phyloP scores from a whole-genome alignment of 352 stramenopile species.

The Elongisporangium anandrum region DNA sequence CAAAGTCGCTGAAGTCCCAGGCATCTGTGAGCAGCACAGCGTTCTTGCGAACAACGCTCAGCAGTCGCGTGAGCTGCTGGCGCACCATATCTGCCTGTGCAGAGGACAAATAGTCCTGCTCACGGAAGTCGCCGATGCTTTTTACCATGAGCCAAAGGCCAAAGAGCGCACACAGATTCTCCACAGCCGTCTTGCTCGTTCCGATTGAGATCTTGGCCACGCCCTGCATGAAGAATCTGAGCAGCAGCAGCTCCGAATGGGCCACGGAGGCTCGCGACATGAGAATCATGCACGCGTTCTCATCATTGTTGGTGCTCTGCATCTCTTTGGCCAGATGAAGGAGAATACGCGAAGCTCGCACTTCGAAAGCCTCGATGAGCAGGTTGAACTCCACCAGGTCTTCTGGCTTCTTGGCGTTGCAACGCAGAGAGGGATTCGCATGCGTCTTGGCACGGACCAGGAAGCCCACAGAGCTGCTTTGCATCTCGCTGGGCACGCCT shows the following conservation, averaged over 20 bases:
- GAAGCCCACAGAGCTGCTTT: slow-evolving; percentile 18
- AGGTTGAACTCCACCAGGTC: slow-evolving; percentile 33
- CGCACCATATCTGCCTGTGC: slow-evolving; percentile 28
- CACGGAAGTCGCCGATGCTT: slow-evolving; percentile 47
- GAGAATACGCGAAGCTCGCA: slow-evolving; percentile 26
- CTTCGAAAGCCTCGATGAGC: slow-evolving; percentile 34
- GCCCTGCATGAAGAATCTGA: slow-evolving; percentile 26
- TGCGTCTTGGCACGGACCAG: slow-evolving; percentile 25
- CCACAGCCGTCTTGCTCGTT: slow-evolving; percentile 21
- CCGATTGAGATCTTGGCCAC: slow-evolving; percentile 16
- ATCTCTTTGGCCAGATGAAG: slow-evolving; percentile 25
- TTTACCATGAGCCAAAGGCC: slow-evolving; percentile 41
- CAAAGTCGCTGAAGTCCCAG: slow-evolving; percentile 44
- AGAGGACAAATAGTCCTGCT: slow-evolving; percentile 50
- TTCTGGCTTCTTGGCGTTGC: slow-evolving; percentile 16
- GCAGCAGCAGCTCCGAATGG: slow-evolving; percentile 42
- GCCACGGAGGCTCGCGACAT: slow-evolving; percentile 43
- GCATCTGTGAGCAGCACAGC: slow-evolving; percentile 35
- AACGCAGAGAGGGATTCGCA: slow-evolving; percentile 24
- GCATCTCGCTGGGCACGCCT: neutral
- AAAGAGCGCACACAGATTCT: slow-evolving; percentile 36
- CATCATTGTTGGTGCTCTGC: slow-evolving; percentile 38
- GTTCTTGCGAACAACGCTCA: slow-evolving; percentile 39
- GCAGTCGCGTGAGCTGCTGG: slow-evolving; percentile 24
- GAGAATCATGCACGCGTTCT: slow-evolving; percentile 46